Evolutionary conservation across 257 asterid species (phyloP), one percentile per base, ranked within the genome.

Genomic region (Solanum etuberosum): DNA sequence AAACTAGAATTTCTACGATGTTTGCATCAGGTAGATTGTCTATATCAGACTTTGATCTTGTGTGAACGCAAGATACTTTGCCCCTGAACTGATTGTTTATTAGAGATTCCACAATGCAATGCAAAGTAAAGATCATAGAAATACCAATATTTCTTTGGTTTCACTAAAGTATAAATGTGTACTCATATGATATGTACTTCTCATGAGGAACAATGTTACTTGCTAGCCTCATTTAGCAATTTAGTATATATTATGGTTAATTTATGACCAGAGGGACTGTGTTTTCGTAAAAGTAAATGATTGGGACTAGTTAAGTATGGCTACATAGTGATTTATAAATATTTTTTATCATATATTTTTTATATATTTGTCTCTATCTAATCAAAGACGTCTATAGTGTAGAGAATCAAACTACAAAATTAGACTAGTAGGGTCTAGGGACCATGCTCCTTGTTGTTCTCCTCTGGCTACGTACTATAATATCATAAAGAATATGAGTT

Each of bases 11-110:
- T 71, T 70, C 3, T 31, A 29, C 1, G 13, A 15, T 68, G 13
- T 18, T 15, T 31, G 40, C 23, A 29, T 67, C 1, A 67, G 38
- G 9, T 0, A 67, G 21, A 6, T 2, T 67, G 37, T 67, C 37
- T 67, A 29, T 20, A 16, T 70, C 77, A 15, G 13, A 31, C 32
- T 12, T 12, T 9, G 2, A 25, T 25, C 23, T 8, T 7, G 6
- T 1, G 40, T 70, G 40, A 15, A 70, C 14, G 1, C 6, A 0
- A 3, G 0, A 70, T 70, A 10, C n/a, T 31, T 31, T 70, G 1
- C 5, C 0, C n/a, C n/a, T n/a, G n/a, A 7, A 0, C 1, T 15
- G 3, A 6, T 9, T 13, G 6, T 70, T 29, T 68, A 9, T 31
- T 68, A 14, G 0, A 29, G 31, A 31, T 68, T 68, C 38, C 4